phyloP scores from a whole-genome alignment of 2,329 filamentous ascomycete genomes.

The Fonsecaea monophora region DNA sequence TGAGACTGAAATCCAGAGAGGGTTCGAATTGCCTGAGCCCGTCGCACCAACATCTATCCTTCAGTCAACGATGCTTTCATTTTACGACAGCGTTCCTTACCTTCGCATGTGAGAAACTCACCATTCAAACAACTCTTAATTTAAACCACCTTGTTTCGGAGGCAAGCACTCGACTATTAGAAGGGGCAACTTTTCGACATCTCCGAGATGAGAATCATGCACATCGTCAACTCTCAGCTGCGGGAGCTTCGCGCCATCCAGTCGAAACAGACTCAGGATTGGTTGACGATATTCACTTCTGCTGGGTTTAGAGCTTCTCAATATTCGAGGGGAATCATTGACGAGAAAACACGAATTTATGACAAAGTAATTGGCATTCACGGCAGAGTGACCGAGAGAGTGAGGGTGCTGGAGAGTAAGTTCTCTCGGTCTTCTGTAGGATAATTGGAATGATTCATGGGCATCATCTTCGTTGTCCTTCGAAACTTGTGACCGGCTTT shows the following conservation, averaged over 20 bases:
- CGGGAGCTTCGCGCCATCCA: not conserved
- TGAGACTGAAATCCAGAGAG: constrained; percentile 71
- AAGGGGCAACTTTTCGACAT: not conserved
- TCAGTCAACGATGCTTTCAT: constrained; percentile 30
- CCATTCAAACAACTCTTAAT: constrained; percentile 12
- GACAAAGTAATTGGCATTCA: constrained; percentile 32
- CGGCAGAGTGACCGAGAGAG: constrained; percentile 17
- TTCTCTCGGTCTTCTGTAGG: constrained; percentile 19
- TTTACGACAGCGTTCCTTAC: constrained; percentile 38
- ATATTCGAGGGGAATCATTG: constrained; percentile 24
- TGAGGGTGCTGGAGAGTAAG: constrained; percentile 5
- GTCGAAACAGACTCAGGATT: not conserved
- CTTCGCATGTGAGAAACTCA: constrained; percentile 28
- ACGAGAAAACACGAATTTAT: constrained; percentile 37
- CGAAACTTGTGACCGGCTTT: constrained; percentile 13
- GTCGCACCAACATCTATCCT: constrained; percentile 26
- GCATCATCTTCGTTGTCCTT: not conserved
- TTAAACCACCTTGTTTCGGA: not conserved
- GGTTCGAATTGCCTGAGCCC: constrained; percentile 59
- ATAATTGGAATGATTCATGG: constrained; percentile 21
- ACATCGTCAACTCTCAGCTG: not conserved
- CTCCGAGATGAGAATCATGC: not conserved
- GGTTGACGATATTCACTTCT: constrained; percentile 22
- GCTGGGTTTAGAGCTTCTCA: constrained; percentile 23
- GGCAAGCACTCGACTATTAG: not conserved